Evolutionary conservation across 1,284 basidiomycete species (phyloP).

Genomic region (Coniophora puteana): DNA sequence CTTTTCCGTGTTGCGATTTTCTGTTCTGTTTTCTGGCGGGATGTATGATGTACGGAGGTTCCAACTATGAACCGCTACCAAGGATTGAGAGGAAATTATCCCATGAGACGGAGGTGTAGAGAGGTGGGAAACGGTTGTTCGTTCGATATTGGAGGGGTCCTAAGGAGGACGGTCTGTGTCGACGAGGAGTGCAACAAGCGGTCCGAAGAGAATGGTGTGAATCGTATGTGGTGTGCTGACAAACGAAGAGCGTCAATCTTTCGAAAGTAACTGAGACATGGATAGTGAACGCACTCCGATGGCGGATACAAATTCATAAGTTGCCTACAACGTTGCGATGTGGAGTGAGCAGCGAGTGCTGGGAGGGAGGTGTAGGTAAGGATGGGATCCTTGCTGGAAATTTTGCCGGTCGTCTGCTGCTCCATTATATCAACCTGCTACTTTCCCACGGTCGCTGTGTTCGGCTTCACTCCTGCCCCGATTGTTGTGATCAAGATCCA

Average conservation of each 20-base stretch:
- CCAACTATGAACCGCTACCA: conserved; percentile 35
- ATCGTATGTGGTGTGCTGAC: conserved; percentile 41
- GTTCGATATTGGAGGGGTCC: conserved; percentile 24
- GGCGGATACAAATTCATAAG: conserved; percentile 48
- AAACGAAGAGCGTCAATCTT: conserved; percentile 1
- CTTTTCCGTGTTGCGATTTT: conserved; percentile 17
- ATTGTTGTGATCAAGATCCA: no score
- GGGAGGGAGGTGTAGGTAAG: conserved; percentile 16
- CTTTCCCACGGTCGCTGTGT: conserved; percentile 11
- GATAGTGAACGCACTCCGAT: conserved; percentile 15
- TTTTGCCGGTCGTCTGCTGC: conserved; percentile 3
- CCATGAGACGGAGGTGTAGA: conserved; percentile 46
- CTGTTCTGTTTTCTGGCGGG: conserved; percentile 20
- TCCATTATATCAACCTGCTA: conserved; percentile 1
- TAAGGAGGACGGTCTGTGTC: conserved; percentile 78
- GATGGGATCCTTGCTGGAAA: conserved; percentile 22
- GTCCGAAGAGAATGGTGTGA: conserved; percentile 59
- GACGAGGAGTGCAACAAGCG: conserved; percentile 54
- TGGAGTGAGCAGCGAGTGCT: conserved; percentile 11
- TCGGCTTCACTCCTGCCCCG: no score
- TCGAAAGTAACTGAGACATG: background rate
- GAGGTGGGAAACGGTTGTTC: conserved; percentile 14
- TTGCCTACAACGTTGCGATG: conserved; percentile 22
- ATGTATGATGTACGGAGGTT: conserved; percentile 14
- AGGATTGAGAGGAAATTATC: conserved; percentile 47